Conservation (phyloP, 2,329 filamentous ascomycete genomes). For the Hirsutella rhossiliensis region DNA sequence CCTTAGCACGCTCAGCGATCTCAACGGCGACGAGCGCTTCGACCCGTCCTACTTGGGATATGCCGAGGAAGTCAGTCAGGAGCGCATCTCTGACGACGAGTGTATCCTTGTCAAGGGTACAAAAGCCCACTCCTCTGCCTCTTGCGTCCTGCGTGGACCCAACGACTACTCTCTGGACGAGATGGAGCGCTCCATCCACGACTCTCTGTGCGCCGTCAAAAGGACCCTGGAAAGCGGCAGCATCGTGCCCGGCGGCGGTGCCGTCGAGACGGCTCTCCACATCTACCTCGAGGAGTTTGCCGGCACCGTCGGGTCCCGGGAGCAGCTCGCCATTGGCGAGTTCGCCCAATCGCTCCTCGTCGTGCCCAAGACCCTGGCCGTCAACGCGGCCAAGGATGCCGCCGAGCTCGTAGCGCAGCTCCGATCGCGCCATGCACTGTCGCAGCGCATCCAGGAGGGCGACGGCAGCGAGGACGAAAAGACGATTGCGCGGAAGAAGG, state of each 20-base stretch:
- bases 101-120: conserved; percentile 95
- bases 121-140: conserved; percentile 86
- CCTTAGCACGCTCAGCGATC: conserved; percentile 83
- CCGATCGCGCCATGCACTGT: conserved; percentile 84
- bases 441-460: conserved; percentile 82
- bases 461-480: conserved; percentile 79
- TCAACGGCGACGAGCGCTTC: conserved; percentile 96
- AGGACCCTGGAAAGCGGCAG: conserved; percentile 91
- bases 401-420: conserved; percentile 93
- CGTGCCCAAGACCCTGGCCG: conserved; percentile 90
- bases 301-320: conserved; percentile 88
- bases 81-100: conserved; percentile 97
- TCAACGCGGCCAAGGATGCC: conserved; percentile 94
- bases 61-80: conserved; percentile 94
- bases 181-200: conserved; percentile 98
- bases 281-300: conserved; percentile 99
- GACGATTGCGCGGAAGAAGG: conserved; percentile 82
- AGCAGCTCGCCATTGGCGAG: conserved; percentile 95
- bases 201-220: conserved; percentile 94
- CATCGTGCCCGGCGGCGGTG: conserved; percentile 92
- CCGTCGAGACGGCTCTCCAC: conserved; percentile 96
- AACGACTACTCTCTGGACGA: conserved; percentile 97
- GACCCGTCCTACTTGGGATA: conserved; percentile 80
- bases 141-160: conserved; percentile 86
- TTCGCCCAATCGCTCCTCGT: conserved; percentile 90